Conservation (phyloP, 2,329 filamentous ascomycete genomes). For the Arthrobotrys megalospora region DNA sequence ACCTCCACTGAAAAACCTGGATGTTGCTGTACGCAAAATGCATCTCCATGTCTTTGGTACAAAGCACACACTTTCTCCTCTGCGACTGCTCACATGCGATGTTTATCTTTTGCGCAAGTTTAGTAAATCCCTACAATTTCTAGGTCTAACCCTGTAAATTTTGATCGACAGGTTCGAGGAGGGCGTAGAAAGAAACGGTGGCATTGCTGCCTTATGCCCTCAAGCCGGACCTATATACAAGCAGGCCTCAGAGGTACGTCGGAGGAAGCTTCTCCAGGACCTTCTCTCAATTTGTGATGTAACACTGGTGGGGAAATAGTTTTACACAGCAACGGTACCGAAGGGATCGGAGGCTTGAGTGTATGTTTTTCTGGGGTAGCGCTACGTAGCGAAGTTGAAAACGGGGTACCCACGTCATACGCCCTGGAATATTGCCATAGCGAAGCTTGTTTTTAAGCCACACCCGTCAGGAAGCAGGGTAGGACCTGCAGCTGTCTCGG, state of each 20-base stretch:
- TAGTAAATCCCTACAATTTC: neutral
- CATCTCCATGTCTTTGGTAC: neutral
- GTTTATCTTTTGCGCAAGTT: neutral
- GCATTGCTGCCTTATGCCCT: slow-evolving; percentile 42
- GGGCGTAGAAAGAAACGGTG: slow-evolving; percentile 40
- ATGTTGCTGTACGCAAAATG: neutral
- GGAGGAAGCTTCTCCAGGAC: slow-evolving; percentile 26
- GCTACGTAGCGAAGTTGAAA: slow-evolving; percentile 5
- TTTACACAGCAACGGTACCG: slow-evolving; percentile 32
- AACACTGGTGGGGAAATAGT: slow-evolving; percentile 38
- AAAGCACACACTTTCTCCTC: neutral
- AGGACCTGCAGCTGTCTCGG: neutral
- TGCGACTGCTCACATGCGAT: neutral
- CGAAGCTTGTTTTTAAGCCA: slow-evolving; percentile 47
- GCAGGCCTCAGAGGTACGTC: neutral
- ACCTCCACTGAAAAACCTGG: neutral
- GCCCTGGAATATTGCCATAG: neutral
- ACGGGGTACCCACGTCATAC: slow-evolving; percentile 41
- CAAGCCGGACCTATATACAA: neutral
- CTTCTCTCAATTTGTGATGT: slow-evolving; percentile 29
- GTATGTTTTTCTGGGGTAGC: slow-evolving; percentile 42
- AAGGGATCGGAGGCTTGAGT: slow-evolving; percentile 11
- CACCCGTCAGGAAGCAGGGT: slow-evolving; percentile 25
- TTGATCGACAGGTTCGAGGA: slow-evolving; percentile 43
- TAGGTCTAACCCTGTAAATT: slow-evolving; percentile 5